phyloP scores from a whole-genome alignment of 345 rosid genomes.

The Kandelia obovata region DNA sequence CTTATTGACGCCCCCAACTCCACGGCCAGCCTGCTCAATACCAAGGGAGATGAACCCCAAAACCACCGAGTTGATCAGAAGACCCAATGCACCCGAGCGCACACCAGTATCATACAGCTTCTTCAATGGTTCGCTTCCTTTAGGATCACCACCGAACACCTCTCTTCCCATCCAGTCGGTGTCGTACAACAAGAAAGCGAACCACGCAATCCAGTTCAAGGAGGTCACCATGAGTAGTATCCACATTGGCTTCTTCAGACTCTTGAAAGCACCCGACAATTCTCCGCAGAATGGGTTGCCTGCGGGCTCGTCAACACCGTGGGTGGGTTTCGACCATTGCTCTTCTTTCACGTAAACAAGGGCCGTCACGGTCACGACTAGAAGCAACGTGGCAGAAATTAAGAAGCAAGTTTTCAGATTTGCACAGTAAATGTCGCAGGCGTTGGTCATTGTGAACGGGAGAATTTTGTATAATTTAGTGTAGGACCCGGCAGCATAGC shows the following conservation, averaged over 20 bases:
- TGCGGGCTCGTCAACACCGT: not conserved
- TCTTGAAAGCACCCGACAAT: slow-evolving; percentile 41
- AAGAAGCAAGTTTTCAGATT: slow-evolving; percentile 81
- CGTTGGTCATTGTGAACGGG: slow-evolving; percentile 63
- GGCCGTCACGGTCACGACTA: slow-evolving; percentile 38
- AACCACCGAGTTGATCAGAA: slow-evolving; percentile 74
- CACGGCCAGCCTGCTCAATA: slow-evolving; percentile 41
- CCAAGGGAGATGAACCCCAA: slow-evolving; percentile 59
- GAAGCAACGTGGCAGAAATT: slow-evolving; percentile 53
- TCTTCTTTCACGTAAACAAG: slow-evolving; percentile 44
- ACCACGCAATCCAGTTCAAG: slow-evolving; percentile 88
- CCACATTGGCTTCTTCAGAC: slow-evolving; percentile 63
- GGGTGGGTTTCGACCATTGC: slow-evolving; percentile 28
- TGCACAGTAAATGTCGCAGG: slow-evolving; percentile 79
- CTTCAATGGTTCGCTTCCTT: slow-evolving; percentile 20
- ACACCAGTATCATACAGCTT: slow-evolving; percentile 63
- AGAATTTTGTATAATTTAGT: slow-evolving; percentile 44
- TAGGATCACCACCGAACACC: slow-evolving; percentile 72
- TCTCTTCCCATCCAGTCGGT: slow-evolving; percentile 96
- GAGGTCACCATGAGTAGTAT: slow-evolving; percentile 63
- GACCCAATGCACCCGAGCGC: slow-evolving; percentile 73
- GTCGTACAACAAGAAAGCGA: slow-evolving; percentile 74
- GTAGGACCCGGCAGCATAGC: slow-evolving; percentile 74
- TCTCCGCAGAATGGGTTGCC: slow-evolving; percentile 33
- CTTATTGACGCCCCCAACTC: slow-evolving; percentile 50